Base-by-base conservation (phyloP, 352 stramenopile genomes). In the Globisporangium irregulare region DNA sequence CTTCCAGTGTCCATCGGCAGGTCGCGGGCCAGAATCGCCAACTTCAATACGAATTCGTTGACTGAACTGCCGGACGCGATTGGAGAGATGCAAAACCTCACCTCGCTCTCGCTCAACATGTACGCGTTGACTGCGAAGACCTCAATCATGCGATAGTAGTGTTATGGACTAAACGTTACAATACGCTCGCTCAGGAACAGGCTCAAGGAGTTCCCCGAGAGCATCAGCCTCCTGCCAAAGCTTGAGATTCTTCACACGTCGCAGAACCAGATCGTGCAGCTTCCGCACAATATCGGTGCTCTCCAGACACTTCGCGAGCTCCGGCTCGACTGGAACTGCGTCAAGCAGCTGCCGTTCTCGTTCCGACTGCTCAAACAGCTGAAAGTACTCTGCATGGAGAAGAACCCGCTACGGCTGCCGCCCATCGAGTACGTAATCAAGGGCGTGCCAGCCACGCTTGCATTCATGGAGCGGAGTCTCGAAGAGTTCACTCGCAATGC, bases 261-360 rank as follows among this genome's bases (percentile, higher is more conserved):
- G 18, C 75, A 82, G 1, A 91, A 91, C 46, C 59, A 73, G 24
- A 53, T 91, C n/a, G 41, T 48, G 1, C 65, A 62, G 20, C 54
- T 91, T 5, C 83, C 83, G 0, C 78, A 83, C 20, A 80, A 70
- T 25, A 79, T 91, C 46, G 83, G 83, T 0, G 70, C 78, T 25
- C 77, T 91, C 20, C 58, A 72, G 12, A 62, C 71, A 0, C 79
- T 91, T 7, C 72, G 73, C 27, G 77, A 86, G n/a, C 59, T 89
- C 0, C 77, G 81, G 0, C 62, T 92, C 18, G 83, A 92, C 62
- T 92, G 81, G 81, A 92, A 92, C 63, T 60, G 38, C 1, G 75
- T 92, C 53, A 78, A 73, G 43, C 81, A 90, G 60, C 76, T 92
- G 24, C 83, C 83, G 0, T 89, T 89, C 66, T 90, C 81, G 1